Evolutionary conservation across 2,329 filamentous ascomycete species (phyloP).

Genomic region (Pestalotiopsis sp.): DNA sequence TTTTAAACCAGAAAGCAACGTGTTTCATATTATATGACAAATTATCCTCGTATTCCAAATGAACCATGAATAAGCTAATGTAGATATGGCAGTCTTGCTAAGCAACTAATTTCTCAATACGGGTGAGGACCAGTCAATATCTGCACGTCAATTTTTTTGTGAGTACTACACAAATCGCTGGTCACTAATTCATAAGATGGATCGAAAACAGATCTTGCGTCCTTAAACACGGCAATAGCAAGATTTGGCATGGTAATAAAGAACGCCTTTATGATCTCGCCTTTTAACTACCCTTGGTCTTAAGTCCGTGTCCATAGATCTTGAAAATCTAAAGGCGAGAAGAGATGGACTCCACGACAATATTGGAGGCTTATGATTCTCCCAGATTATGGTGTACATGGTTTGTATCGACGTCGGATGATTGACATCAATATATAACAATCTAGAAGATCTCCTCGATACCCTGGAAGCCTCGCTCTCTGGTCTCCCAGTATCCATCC

Average conservation of each 20-base stretch:
- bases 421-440: not conserved
- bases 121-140: not conserved
- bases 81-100: not conserved
- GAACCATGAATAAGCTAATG: not conserved
- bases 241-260: not conserved
- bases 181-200: not conserved
- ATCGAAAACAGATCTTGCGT: not conserved
- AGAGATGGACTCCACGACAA: not conserved
- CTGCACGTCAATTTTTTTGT: not conserved
- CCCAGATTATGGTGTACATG: not conserved
- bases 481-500: conserved; percentile 93
- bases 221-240: not conserved
- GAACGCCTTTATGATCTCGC: not conserved
- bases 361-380: not conserved
- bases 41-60: not conserved
- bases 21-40: not conserved
- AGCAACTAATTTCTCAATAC: not conserved
- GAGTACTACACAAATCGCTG: not conserved
- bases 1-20: no score
- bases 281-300: not conserved
- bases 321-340: not conserved
- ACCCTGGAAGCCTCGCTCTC: conserved; percentile 65
- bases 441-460: conserved; percentile 10
- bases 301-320: not conserved
- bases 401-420: not conserved